Percentiles rank a stretch among this genome's conserved stretches.
These are phyloP conservation scores for Kodamaea restingae DNA, from an alignment of 805 yeast species.

Conservation along the genomic window DNA sequence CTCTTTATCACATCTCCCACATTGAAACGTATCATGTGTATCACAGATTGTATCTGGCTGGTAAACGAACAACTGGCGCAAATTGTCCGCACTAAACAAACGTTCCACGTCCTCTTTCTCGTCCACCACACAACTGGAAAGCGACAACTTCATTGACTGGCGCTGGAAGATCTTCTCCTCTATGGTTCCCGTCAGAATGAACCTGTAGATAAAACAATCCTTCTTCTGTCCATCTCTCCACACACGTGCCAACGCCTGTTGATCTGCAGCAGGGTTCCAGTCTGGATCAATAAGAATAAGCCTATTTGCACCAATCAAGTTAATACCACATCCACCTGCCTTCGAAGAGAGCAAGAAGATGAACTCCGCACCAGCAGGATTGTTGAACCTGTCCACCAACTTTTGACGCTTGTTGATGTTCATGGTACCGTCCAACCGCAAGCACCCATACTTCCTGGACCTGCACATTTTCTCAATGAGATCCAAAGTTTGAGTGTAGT, in stretches of 20 bases:
- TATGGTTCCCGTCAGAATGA: constrained; percentile 90
- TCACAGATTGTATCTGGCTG: constrained; percentile 70
- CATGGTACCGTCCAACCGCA: constrained; percentile 91
- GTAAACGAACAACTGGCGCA: constrained; percentile 71
- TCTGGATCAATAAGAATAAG: constrained; percentile 83
- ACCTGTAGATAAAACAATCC: constrained; percentile 91
- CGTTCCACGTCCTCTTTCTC: constrained; percentile 94
- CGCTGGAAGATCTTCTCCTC: constrained; percentile 96
- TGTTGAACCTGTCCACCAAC: constrained; percentile 84
- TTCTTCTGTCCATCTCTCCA: constrained; percentile 99
- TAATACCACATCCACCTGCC: constrained; percentile 99
- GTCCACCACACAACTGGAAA: constrained; percentile 95
- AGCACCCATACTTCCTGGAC: constrained; percentile 62
- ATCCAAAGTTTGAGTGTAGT: constrained; percentile 92
- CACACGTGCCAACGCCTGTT: constrained; percentile 94
- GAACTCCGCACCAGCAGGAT: constrained; percentile 85
- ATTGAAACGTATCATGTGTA: constrained; percentile 88
- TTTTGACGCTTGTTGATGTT: constrained; percentile 88
- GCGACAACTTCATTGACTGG: constrained; percentile 88
- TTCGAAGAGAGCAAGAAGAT: constrained; percentile 86
- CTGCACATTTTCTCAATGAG: constrained; percentile 86
- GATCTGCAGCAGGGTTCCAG: constrained; percentile 99
- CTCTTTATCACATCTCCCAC: constrained; percentile 65
- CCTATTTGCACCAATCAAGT: constrained; percentile 93
- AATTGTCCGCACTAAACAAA: constrained; percentile 76